Conservation (phyloP, 495 filamentous ascomycete genomes). For the Mytilinidion resinicola region DNA sequence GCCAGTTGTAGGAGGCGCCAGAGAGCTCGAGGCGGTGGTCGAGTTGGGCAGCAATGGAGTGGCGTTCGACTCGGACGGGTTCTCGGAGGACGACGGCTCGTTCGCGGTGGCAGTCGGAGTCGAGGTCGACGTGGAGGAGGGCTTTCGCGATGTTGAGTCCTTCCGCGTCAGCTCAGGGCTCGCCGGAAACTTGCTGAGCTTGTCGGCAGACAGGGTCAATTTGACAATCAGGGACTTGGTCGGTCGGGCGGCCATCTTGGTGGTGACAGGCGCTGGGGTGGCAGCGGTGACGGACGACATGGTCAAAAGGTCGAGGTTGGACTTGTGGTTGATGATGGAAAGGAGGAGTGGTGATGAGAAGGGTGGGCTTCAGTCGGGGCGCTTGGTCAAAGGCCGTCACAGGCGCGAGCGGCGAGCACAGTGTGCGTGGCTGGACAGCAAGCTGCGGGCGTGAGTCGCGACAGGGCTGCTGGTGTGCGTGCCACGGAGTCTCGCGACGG, state of each 20-base stretch:
- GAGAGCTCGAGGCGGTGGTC: constrained; percentile 45
- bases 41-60: constrained; percentile 48
- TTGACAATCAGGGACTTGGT: constrained; percentile 44
- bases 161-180: constrained; percentile 9
- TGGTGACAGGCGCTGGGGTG: constrained; percentile 1
- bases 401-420: too few species aligned
- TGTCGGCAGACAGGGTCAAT: constrained; percentile 47
- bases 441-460: too few species aligned
- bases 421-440: too few species aligned
- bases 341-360: not conserved
- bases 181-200: constrained; percentile 44
- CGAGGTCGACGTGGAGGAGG: constrained; percentile 35
- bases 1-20: constrained; percentile 43
- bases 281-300: not conserved
- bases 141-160: constrained; percentile 32
- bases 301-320: not conserved
- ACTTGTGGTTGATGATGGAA: not conserved
- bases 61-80: constrained; percentile 48
- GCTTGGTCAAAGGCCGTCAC: not conserved
- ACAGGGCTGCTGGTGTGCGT: too few species aligned
- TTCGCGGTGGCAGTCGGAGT: constrained; percentile 45
- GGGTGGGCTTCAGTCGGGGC: not conserved
- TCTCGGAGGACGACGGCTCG: constrained; percentile 50
- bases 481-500: too few species aligned
- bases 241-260: constrained; percentile 34